Evolutionary conservation across 169 alveolate species (phyloP).

Genomic region (Cryptosporidium viatorum): DNA sequence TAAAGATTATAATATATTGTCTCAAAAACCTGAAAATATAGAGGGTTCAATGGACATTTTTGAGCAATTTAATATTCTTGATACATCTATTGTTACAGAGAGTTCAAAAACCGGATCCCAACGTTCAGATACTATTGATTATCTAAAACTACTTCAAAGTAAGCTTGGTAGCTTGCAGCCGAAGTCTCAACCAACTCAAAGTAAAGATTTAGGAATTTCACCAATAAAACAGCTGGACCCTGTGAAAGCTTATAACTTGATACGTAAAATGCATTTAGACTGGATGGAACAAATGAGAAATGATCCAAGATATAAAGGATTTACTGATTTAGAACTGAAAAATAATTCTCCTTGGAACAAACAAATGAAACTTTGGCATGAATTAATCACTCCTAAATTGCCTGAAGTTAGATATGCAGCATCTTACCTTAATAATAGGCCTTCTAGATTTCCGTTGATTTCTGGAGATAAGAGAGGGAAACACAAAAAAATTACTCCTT

Average conservation of each 20-base stretch:
- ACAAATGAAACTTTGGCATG: constrained; percentile 61
- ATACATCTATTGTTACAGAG: neutral
- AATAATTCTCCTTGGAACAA: constrained; percentile 63
- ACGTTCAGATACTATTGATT: neutral
- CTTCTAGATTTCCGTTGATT: constrained; percentile 65
- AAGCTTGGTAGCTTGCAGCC: neutral
- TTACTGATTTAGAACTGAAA: constrained; percentile 39
- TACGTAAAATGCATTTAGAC: constrained; percentile 23
- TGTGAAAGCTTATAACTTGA: constrained; percentile 31
- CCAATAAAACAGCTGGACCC: constrained; percentile 46
- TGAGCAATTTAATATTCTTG: constrained; percentile 55
- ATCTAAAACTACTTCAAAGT: constrained; percentile 8
- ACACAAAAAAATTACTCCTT: constrained; percentile 31
- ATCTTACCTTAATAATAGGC: constrained; percentile 46
- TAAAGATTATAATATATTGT: constrained; percentile 25
- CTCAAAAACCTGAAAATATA: constrained; percentile 24
- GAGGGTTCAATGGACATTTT: constrained; percentile 28
- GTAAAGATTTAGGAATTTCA: constrained; percentile 25
- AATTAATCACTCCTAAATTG: constrained; percentile 22
- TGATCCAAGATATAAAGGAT: constrained; percentile 68
- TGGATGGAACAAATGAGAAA: constrained; percentile 74
- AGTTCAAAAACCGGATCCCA: neutral
- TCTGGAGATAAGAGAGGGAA: constrained; percentile 73
- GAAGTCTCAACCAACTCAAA: neutral
- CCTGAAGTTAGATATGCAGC: constrained; percentile 70